Conservation (phyloP, 129 eudicot genomes). For the Centaurea solstitialis region DNA sequence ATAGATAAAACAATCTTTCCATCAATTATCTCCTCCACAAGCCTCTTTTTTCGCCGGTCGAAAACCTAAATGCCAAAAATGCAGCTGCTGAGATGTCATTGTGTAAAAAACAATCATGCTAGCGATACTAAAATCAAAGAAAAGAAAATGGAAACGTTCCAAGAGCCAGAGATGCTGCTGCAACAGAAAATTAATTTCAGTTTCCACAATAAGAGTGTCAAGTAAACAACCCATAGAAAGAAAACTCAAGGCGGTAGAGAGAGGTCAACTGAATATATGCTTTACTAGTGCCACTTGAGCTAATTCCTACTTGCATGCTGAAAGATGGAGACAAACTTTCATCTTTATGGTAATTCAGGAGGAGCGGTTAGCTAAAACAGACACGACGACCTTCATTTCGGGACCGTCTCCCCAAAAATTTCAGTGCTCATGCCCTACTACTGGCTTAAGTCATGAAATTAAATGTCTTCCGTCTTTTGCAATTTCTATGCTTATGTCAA, state of each 20-base stretch:
- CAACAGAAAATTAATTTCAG: neutral
- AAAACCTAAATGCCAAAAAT: constrained; percentile 54
- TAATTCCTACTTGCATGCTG: neutral
- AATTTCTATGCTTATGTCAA: too few relatives aligned
- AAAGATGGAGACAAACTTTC: neutral
- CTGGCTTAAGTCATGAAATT: neutral
- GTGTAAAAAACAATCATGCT: neutral
- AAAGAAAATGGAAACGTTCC: neutral
- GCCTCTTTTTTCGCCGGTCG: constrained; percentile 69
- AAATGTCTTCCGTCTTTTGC: too few relatives aligned
- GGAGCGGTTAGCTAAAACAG: neutral
- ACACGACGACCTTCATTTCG: neutral
- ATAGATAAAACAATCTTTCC: constrained; percentile 82
- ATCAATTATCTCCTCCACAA: constrained; percentile 89
- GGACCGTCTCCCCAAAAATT: neutral
- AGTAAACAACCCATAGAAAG: neutral
- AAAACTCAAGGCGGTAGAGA: neutral
- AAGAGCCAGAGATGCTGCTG: neutral
- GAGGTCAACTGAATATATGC: neutral
- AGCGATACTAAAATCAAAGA: neutral
- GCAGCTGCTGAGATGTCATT: constrained; percentile 9
- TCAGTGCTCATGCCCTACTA: neutral
- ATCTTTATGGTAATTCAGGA: neutral
- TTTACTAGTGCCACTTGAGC: neutral
- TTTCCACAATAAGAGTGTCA: neutral